Base-by-base conservation (phyloP, 176 grass and related monocot genomes). In the Avena sativa region DNA sequence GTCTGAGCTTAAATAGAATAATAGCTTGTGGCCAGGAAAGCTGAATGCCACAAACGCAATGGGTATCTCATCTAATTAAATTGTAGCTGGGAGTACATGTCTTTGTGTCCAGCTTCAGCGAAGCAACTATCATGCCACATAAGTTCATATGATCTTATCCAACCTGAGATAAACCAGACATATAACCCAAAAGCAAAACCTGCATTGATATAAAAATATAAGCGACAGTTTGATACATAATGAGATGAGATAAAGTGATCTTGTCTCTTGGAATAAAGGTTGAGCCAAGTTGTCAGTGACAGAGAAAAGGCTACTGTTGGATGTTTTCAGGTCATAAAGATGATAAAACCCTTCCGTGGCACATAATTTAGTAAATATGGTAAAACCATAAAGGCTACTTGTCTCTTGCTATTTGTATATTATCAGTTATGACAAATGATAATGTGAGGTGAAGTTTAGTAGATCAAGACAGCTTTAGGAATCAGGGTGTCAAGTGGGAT, bases 131-230 rank as follows among this genome's bases (percentile, higher is more conserved):
- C 57, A 26, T 84, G 81, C 75, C 23, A 43, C 67, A 49, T 67
- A 59, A 23, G 38, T 79, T 83, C 15, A 87, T 76, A 69, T 19
- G 59, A 73, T 86, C n/a, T 87, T 68, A 69, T 36, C 50, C 43
- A 38, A 50, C 43, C 13, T 66, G 16, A 74, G 55, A 16, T 71
- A 72, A 17, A 66, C 12, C 17, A 84, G 79, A 16, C 46, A 47
- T 70, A 63, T 56, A 76, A 90, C 78, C 84, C 40, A 12, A 47
- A 59, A 43, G 38, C 51, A 68, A 12, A 76, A 81, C 60, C 89
- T 91, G 89, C 89, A 81, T 51, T 65, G 49, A 52, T 71, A 69
- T 23, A 11, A 51, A 59, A 74, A 85, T 50, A 81, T 88, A 44
- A 85, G 69, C 49, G 28, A 30, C 14, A 0, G 25, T 80, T 51